A percentile compares a stretch with the other conserved stretches of the same genome.
phyloP scores from a whole-genome alignment of 768 basidiomycete species.

The Boletus insuetus region DNA sequence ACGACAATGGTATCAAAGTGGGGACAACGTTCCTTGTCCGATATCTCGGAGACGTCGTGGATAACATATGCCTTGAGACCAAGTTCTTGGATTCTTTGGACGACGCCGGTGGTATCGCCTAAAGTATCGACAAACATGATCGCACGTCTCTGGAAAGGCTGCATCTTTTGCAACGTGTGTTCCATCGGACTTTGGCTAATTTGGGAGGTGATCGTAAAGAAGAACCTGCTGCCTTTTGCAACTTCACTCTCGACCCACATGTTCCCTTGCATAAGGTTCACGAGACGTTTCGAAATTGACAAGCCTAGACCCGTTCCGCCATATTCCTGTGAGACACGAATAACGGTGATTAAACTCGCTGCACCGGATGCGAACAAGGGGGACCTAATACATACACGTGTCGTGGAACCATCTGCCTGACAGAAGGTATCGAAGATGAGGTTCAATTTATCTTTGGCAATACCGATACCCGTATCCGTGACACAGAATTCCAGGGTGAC shows the following conservation, averaged over 20 bases:
- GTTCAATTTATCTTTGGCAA: slow-evolving; percentile 96
- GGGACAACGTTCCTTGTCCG: slow-evolving; percentile 76
- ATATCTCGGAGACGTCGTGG: slow-evolving; percentile 75
- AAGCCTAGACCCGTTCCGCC: slow-evolving; percentile 96
- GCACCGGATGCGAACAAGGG: slow-evolving; percentile 7
- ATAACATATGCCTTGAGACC: slow-evolving; percentile 75
- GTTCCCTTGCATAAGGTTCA: slow-evolving; percentile 95
- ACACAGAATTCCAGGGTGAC: slow-evolving; percentile 97
- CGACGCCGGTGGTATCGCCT: slow-evolving; percentile 70
- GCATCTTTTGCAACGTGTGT: slow-evolving; percentile 71
- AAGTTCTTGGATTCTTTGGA: slow-evolving; percentile 72
- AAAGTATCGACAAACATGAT: slow-evolving; percentile 92
- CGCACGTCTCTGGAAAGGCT: slow-evolving; percentile 81
- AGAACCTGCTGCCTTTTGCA: slow-evolving; percentile 89
- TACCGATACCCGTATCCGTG: slow-evolving; percentile 96
- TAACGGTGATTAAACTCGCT: slow-evolving; percentile 15
- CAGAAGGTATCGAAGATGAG: slow-evolving; percentile 99
- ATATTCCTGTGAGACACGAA: slow-evolving; percentile 63
- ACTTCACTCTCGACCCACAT: slow-evolving; percentile 99
- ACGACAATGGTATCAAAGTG: slow-evolving; percentile 96
- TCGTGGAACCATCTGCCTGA: slow-evolving; percentile 98
- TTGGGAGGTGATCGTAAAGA: slow-evolving; percentile 92
- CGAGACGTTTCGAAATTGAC: slow-evolving; percentile 96
- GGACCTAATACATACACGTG: slow-evolving; percentile 56
- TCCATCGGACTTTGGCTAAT: slow-evolving; percentile 76